Conservation (phyloP, 192 early-diverging fungal species). For the Coemansia sp. region DNA sequence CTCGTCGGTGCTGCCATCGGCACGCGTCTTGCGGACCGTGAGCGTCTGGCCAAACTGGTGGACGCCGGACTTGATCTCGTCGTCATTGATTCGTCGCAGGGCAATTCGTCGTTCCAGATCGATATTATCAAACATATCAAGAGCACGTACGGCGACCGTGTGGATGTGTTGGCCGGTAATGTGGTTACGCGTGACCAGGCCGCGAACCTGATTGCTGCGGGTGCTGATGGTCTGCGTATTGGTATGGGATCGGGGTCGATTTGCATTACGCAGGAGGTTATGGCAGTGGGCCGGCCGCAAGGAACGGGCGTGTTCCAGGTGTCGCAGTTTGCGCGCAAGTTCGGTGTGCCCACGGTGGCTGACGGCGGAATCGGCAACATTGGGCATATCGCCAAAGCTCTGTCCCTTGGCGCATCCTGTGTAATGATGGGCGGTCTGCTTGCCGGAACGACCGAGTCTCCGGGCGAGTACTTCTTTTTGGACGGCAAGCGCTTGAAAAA, state of each 20-base stretch:
- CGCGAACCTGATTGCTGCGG: slow-evolving; percentile 82
- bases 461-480: slow-evolving; percentile 98
- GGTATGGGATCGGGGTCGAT: slow-evolving; percentile 98
- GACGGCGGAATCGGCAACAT: slow-evolving; percentile 97
- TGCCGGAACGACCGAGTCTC: slow-evolving; percentile 92
- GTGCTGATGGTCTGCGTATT: slow-evolving; percentile 91
- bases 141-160: slow-evolving; percentile 63
- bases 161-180: slow-evolving; percentile 96
- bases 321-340: slow-evolving; percentile 88
- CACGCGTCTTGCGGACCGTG: slow-evolving; percentile 85
- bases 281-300: slow-evolving; percentile 98
- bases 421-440: slow-evolving; percentile 99
- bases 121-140: slow-evolving; percentile 96
- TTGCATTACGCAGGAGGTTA: slow-evolving; percentile 98
- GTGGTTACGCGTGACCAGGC: slow-evolving; percentile 97
- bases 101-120: slow-evolving; percentile 90
- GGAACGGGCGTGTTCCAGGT: slow-evolving; percentile 95
- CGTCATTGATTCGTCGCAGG: slow-evolving; percentile 94
- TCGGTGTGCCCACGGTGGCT: slow-evolving; percentile 93
- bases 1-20: no score
- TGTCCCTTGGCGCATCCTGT: slow-evolving; percentile 89
- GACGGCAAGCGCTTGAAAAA: slow-evolving; percentile 96
- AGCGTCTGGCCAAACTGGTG: slow-evolving; percentile 77
- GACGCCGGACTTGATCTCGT: slow-evolving; percentile 96
- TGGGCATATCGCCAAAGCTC: slow-evolving; percentile 96